Evolutionary conservation across 2,329 filamentous ascomycete species (phyloP).

Genomic region (Didymella glomerata): DNA sequence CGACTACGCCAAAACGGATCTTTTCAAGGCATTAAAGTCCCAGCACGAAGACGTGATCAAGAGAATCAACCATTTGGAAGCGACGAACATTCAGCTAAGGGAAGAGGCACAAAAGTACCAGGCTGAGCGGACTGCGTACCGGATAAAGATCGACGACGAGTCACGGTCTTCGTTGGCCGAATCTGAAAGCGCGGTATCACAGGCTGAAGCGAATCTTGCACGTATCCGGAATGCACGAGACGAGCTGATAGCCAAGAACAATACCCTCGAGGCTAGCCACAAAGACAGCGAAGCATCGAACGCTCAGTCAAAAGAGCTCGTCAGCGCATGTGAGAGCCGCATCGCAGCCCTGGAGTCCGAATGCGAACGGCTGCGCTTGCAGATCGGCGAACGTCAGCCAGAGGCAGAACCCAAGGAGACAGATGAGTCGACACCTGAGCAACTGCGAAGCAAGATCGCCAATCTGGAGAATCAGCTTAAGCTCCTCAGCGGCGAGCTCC

Average conservation of each 20-base stretch:
- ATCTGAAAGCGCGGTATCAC: constrained; percentile 80
- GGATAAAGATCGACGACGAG: constrained; percentile 82
- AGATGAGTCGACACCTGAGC: constrained; percentile 70
- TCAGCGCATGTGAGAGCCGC: constrained; percentile 78
- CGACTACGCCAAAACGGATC: constrained; percentile 89
- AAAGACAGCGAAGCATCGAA: constrained; percentile 76
- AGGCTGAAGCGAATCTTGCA: constrained; percentile 83
- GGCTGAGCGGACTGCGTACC: constrained; percentile 83
- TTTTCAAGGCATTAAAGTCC: constrained; percentile 89
- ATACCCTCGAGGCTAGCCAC: constrained; percentile 78
- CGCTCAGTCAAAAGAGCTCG: constrained; percentile 80
- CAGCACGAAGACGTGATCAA: constrained; percentile 94
- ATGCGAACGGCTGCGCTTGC: constrained; percentile 72
- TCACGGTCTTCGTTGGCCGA: constrained; percentile 76
- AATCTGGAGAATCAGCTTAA: constrained; percentile 82
- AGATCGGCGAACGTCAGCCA: constrained; percentile 59
- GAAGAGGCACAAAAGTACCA: constrained; percentile 87
- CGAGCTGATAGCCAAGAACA: constrained; percentile 82
- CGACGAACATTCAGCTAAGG: constrained; percentile 81
- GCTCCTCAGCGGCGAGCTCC: constrained; percentile 85
- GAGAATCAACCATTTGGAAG: constrained; percentile 89
- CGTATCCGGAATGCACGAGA: constrained; percentile 85
- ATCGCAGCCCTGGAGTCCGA: constrained; percentile 86
- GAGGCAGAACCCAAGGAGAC: constrained; percentile 52
- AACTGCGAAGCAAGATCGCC: constrained; percentile 76